Evolutionary conservation across 257 asterid genomes (phyloP), one percentile per base, ranked within the genome.

Genomic region (Penstemon davidsonii): DNA sequence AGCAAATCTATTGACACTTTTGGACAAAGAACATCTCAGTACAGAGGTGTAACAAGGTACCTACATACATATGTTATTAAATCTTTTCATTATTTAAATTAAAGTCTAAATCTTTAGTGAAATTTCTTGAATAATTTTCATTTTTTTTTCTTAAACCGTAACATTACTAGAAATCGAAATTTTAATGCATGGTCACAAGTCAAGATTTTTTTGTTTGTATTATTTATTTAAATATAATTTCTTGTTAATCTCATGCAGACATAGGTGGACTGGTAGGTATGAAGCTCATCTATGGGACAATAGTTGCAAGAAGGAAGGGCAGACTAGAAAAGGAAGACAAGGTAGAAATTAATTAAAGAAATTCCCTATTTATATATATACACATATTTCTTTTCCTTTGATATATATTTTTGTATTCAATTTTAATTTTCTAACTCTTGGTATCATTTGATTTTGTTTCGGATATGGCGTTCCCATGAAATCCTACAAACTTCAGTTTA

Each of bases 261-360:
- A 80, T 73, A 38, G 84, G 76, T 63, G 68, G 68, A 63, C 68
- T 2, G 68, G 84, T 3, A 80, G 82, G 59, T 80, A 80, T 58
- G 85, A 80, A 70, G 85, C 85, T 3, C 85, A 80, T 69, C 51
- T 80, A 57, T 80, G 85, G 85, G 85, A 80, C 60, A 78, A 77
- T 47, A 80, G 80, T 71, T 76, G 82, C 82, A 80, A 80, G 82
- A 80, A 80, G 63, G 84, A 80, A 71, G 84, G 84, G 46, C 84
- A 80, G 68, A 80, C 81, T 8, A 80, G 85, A 54, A 80, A 80
- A 76, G 85, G 85, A 57, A 80, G 90, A 46, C 90, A 85, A 80
- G 90, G 90, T 84, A 25, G 33, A 25, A 25, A 25, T 25, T 25
- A 25, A 25, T 25, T 25, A 25, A 25, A 25, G 33, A 8, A 51